Evolutionary conservation across 1,284 basidiomycete genomes (phyloP), one percentile per base, ranked within the genome.

Genomic region (Sporisorium scitamineum): DNA sequence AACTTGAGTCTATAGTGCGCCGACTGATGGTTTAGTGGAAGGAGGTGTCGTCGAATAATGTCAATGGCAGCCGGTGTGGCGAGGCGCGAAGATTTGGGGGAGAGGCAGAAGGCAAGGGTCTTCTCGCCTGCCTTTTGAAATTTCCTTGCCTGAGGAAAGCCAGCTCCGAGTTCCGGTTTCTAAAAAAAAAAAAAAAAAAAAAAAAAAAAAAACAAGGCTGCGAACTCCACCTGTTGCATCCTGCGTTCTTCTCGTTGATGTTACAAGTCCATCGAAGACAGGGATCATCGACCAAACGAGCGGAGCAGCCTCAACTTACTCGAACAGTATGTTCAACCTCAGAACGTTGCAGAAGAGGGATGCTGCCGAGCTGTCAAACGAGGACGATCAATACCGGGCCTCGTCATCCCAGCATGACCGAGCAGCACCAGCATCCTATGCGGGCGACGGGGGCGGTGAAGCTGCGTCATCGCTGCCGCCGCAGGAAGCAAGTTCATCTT

Each of bases 321-420:
- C 13, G 24, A 10, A 16, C 13, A 52, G 34, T 31, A 66, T 71
- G 63, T 66, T 60, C 60, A 65, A 62, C 60, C 56, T 51, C 20
- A 60, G 69, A 34, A 66, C 69, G 41, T 51, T 62, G 61, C 63
- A 61, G 55, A 64, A 61, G 54, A 50, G 52, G 59, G 69, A 71
- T 22, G 44, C 59, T 24, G 52, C 44, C 11, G 31, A 39, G 20
- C 3, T 45, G 2, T 22, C 44, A 2, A 39, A 32, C 18, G 69
- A 66, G 29, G 69, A 59, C 2, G 59, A 59, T 10, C 45, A 26
- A 16, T 34, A 32, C 14, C 32, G 39, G 7, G 32, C 57, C 20
- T 27, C 52, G 10, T 13, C 64, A 1, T 5, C 20, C 24, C 47
- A 26, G 9, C 20, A 53, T 37, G 69, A 58, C 20, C 29, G 27